Conservation (phyloP, 768 basidiomycete genomes). For the Collybia sordida region DNA sequence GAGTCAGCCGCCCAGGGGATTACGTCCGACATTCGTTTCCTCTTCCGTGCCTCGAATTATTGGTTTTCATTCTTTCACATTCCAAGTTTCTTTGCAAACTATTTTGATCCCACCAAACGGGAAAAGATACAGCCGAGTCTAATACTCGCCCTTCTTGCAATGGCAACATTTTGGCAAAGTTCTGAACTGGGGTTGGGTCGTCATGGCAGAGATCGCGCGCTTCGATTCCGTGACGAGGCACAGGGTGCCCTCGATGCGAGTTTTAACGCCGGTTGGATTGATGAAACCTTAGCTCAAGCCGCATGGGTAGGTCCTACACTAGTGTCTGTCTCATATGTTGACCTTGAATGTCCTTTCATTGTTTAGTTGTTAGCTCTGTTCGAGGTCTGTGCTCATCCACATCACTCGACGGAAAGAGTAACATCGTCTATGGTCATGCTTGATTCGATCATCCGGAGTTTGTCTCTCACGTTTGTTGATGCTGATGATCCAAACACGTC, state of each 20-base stretch:
- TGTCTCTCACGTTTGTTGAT: slow-evolving; percentile 62
- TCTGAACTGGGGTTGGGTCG: slow-evolving; percentile 55
- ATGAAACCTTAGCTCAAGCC: slow-evolving; percentile 72
- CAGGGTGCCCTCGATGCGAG: slow-evolving; percentile 72
- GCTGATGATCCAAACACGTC: slow-evolving; percentile 51
- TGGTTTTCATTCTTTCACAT: slow-evolving; percentile 78
- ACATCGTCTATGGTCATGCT: slow-evolving; percentile 59
- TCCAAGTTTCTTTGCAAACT: slow-evolving; percentile 62
- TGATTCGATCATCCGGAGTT: slow-evolving; percentile 65
- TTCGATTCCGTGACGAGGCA: slow-evolving; percentile 65
- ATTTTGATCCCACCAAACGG: slow-evolving; percentile 54
- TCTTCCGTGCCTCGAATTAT: slow-evolving; percentile 64
- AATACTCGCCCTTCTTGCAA: slow-evolving; percentile 58
- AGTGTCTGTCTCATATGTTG: background rate
- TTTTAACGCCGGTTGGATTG: slow-evolving; percentile 68
- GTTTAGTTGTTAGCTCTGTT: slow-evolving; percentile 67
- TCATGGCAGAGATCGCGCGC: slow-evolving; percentile 52
- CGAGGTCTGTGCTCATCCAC: slow-evolving; percentile 69
- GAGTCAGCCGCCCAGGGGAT: slow-evolving; percentile 45
- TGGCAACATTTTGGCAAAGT: slow-evolving; percentile 71
- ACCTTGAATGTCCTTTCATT: background rate
- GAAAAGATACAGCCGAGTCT: slow-evolving; percentile 67
- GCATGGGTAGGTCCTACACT: slow-evolving; percentile 56
- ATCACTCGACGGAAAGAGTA: slow-evolving; percentile 52
- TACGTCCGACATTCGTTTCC: slow-evolving; percentile 56